Conservation (phyloP, 2,329 filamentous ascomycete species). For the Ilyonectria sp. region DNA sequence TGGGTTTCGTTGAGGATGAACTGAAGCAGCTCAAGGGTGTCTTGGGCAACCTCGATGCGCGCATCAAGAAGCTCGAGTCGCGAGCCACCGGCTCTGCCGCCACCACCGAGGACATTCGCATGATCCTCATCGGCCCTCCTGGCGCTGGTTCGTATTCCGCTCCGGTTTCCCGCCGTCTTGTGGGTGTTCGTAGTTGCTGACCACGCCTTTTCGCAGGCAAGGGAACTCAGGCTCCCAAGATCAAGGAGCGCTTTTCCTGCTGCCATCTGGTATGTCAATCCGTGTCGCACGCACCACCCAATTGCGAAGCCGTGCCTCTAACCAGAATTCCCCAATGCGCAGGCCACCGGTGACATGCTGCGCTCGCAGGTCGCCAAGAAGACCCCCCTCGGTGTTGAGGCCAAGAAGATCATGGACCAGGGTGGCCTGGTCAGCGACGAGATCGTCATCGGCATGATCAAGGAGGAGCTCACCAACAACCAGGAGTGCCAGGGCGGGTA, state of each 20-base stretch:
- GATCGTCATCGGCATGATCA: constrained; percentile 99
- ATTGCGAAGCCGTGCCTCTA: constrained; percentile 27
- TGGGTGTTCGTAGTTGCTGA: constrained; percentile 33
- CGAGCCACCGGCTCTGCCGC: constrained; percentile 72
- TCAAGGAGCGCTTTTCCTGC: constrained; percentile 98
- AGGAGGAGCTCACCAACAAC: constrained; percentile 95
- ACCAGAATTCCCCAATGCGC: constrained; percentile 34
- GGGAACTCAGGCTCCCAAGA: constrained; percentile 97
- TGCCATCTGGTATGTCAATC: constrained; percentile 87
- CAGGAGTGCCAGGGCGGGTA: constrained; percentile 97
- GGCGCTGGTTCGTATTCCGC: constrained; percentile 83
- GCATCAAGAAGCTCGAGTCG: constrained; percentile 88
- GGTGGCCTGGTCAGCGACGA: constrained; percentile 98
- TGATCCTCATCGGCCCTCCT: constrained; percentile 98
- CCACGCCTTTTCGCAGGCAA: constrained; percentile 76
- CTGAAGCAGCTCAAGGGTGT: constrained; percentile 88
- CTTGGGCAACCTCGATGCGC: constrained; percentile 86
- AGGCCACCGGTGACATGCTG: constrained; percentile 99
- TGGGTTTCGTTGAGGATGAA: constrained; percentile 91
- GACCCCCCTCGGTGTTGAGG: constrained; percentile 92
- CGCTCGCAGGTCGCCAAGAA: constrained; percentile 98
- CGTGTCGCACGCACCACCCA: constrained; percentile 21
- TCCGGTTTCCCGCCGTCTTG: constrained; percentile 16
- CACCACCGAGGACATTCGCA: constrained; percentile 81
- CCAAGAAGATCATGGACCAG: constrained; percentile 99